Conservation (phyloP, 208 protist species). For the Leishmania turanica region DNA sequence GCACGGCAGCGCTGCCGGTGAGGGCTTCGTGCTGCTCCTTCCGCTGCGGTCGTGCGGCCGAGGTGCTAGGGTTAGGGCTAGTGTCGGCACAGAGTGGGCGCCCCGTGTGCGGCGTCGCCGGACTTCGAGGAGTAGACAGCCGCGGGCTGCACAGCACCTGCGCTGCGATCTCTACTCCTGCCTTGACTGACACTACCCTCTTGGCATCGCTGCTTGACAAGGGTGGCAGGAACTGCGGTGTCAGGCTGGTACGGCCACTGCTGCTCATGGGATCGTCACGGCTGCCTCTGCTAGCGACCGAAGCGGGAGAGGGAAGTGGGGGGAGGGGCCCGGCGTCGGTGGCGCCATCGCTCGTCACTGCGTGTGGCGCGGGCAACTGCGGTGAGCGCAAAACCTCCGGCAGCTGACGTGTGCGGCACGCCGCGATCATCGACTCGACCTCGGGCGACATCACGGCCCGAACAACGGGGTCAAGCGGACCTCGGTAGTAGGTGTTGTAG, state of each 20-base stretch:
- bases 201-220: neutral
- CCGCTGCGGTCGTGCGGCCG: neutral
- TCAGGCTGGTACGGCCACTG: neutral
- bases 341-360: neutral
- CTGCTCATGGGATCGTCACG: neutral
- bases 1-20: neutral
- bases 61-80: neutral
- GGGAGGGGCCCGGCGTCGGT: neutral
- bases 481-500: constrained; percentile 57
- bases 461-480: constrained; percentile 58
- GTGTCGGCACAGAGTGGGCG: neutral
- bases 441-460: constrained; percentile 47
- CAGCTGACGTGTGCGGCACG: constrained; percentile 18
- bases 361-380: neutral
- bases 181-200: neutral
- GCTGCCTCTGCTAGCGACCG: neutral
- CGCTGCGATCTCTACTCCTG: neutral
- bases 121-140: neutral
- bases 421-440: constrained; percentile 45
- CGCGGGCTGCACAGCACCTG: neutral
- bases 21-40: neutral
- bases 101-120: neutral
- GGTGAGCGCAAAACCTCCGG: constrained; percentile 1
- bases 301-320: neutral
- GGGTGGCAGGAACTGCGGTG: neutral